Base-by-base conservation (phyloP, 23 red algal species). In the Gracilaria vermiculophylla region DNA sequence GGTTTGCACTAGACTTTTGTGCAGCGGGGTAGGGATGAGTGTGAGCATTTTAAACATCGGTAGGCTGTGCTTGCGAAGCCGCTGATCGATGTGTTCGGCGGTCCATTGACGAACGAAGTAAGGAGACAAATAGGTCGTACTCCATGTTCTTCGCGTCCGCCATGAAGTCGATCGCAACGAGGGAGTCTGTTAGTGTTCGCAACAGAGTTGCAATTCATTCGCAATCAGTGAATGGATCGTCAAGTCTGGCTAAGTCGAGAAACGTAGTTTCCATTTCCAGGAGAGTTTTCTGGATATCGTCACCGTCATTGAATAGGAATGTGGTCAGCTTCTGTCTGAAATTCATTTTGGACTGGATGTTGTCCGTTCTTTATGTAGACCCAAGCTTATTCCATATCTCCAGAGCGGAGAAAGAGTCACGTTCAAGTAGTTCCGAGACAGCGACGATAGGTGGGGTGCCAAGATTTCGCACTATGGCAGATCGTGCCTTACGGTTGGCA, bases 111-210 rank as follows among this genome's bases (percentile, higher is more conserved):
- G 23, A 73, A 24, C 23, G 37, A 9, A 3, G 3, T 1, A 73
- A 2, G 2, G 67, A n/a, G 5, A 73, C 37, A 32, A 73, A 20
- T 47, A 23, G 19, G 32, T 73, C 67, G 23, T 73, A 73, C 1
- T 73, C 67, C 67, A 73, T 73, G 37, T 41, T 73, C 4, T 37
- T 73, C 2, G 67, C 67, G 20, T 42, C 67, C 7, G 67, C 67
- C 2, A 73, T 16, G 17, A 73, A 9, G 2, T 20, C 28, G 23
- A 73, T 73, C 1, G 44, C 19, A 17, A 43, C 28, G 7, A 73
- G 27, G 17, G 67, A 73, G 37, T 73, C 67, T 73, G 37, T 7
- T 3, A 73, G 67, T n/a, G 67, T 47, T 7, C 67, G 19, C 1
- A 73, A 24, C 14, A 73, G 44, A 2, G 67, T 28, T 6, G 40